Evolutionary conservation across 805 yeast species (phyloP).

Genomic region (Myxozyma sirexii): DNA sequence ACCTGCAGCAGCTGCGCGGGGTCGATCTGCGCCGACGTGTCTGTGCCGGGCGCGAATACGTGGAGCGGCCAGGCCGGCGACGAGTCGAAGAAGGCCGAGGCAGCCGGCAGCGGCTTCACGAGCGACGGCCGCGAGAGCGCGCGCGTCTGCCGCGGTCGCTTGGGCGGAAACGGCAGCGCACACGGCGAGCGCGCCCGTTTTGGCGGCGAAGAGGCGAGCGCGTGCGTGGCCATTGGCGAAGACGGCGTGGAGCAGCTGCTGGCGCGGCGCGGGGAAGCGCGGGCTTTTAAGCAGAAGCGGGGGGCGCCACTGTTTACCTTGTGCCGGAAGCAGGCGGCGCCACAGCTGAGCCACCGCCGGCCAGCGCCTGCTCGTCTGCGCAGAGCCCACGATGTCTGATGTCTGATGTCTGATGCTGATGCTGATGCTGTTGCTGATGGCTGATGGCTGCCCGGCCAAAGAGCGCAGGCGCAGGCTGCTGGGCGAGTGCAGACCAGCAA

Average conservation of each 20-base stretch:
- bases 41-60: conserved; percentile 4
- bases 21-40: not conserved
- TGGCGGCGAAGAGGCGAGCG: not conserved
- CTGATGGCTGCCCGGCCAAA: too few species aligned
- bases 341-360: conserved; percentile 2
- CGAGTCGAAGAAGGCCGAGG: not conserved
- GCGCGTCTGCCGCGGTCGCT: not conserved
- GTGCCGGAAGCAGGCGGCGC: not conserved
- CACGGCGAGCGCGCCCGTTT: conserved; percentile 6
- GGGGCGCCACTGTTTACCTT: conserved; percentile 8
- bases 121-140: conserved; percentile 10
- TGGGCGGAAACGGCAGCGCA: conserved; percentile 1
- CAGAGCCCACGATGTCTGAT: too few species aligned
- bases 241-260: too few species aligned
- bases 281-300: not conserved
- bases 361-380: too few species aligned
- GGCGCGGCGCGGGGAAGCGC: not conserved
- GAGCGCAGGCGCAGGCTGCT: too few species aligned
- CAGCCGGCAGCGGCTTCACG: not conserved
- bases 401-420: too few species aligned
- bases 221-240: conserved; percentile 4
- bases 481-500: too few species aligned
- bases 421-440: too few species aligned
- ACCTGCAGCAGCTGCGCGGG: not conserved
- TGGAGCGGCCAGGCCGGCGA: conserved; percentile 5